These are phyloP conservation scores for Avicennia marina DNA, from an alignment of 257 asterid genomes.

Conservation along the genomic window DNA sequence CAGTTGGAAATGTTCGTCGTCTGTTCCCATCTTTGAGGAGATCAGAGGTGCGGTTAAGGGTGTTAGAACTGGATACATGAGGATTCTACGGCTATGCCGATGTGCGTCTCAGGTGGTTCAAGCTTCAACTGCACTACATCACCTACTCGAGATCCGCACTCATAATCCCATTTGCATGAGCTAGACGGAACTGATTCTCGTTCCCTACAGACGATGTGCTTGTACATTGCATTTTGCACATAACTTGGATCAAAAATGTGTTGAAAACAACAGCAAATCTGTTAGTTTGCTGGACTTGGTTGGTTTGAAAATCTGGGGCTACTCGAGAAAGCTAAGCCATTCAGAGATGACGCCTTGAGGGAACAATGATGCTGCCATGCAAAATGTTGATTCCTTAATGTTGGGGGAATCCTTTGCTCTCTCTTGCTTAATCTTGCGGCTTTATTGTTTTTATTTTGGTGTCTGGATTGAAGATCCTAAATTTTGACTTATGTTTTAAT, in stretches of 20 bases:
- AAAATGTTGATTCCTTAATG: background rate
- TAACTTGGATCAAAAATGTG: background rate
- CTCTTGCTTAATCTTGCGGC: too few relatives aligned
- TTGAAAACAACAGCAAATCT: constrained; percentile 16
- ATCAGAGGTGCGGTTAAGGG: constrained; percentile 39
- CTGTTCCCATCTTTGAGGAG: constrained; percentile 28
- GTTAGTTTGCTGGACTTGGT: constrained; percentile 17
- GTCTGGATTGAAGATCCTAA: too few relatives aligned
- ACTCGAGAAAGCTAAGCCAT: background rate
- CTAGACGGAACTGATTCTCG: too few relatives aligned
- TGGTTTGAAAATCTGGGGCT: background rate
- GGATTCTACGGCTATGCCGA: constrained; percentile 58
- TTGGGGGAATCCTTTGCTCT: too few relatives aligned
- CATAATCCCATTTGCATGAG: background rate
- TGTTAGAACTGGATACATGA: constrained; percentile 53
- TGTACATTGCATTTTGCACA: background rate
- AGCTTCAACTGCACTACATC: constrained; percentile 21
- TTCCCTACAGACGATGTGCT: too few relatives aligned
- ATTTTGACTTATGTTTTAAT: too few relatives aligned
- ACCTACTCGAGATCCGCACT: background rate
- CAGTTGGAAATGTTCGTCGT: constrained; percentile 11
- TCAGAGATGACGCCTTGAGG: background rate
- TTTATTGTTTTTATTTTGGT: too few relatives aligned
- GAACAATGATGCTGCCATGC: background rate
- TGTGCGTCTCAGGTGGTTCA: constrained; percentile 46